Percentiles rank a stretch among this genome's conserved stretches.
phyloP scores from a whole-genome alignment of 106 monocot species.

The Dendrobium officinale region DNA sequence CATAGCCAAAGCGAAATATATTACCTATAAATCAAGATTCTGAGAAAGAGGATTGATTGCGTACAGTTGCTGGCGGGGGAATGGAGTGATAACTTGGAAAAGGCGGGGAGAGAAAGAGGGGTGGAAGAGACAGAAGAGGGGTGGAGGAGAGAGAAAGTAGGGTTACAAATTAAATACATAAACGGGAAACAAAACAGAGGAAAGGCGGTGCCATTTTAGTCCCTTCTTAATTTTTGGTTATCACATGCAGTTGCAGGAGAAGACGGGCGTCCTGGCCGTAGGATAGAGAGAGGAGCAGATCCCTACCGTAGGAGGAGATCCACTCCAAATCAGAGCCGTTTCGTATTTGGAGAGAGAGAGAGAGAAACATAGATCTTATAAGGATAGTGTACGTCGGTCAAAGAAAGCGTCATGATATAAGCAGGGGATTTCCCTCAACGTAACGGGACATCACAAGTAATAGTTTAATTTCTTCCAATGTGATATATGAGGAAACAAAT shows the following conservation, averaged over 20 bases:
- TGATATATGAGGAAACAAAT: too few relatives aligned
- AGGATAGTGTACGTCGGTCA: slow-evolving; percentile 17
- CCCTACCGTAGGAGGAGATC: slow-evolving; percentile 17
- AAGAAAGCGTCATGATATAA: slow-evolving; percentile 4
- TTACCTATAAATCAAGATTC: slow-evolving; percentile 1
- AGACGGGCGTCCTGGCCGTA: slow-evolving; percentile 22
- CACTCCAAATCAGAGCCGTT: background rate
- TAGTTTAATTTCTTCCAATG: background rate
- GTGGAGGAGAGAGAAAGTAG: background rate
- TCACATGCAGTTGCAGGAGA: background rate
- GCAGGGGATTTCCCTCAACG: background rate
- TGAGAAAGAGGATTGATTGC: background rate
- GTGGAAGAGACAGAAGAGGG: background rate
- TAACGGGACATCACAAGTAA: background rate
- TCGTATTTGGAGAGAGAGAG: background rate
- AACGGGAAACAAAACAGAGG: background rate
- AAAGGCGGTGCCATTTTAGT: slow-evolving; percentile 1
- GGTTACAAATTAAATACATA: background rate
- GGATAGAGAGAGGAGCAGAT: slow-evolving; percentile 24
- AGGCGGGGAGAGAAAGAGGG: too few relatives aligned
- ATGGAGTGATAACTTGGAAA: background rate
- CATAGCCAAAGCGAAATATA: background rate
- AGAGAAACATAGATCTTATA: background rate
- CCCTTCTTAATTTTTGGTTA: background rate
- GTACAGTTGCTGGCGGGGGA: background rate